phyloP scores from a whole-genome alignment of 2,329 filamentous ascomycete genomes.

The Fusarium anguioides region DNA sequence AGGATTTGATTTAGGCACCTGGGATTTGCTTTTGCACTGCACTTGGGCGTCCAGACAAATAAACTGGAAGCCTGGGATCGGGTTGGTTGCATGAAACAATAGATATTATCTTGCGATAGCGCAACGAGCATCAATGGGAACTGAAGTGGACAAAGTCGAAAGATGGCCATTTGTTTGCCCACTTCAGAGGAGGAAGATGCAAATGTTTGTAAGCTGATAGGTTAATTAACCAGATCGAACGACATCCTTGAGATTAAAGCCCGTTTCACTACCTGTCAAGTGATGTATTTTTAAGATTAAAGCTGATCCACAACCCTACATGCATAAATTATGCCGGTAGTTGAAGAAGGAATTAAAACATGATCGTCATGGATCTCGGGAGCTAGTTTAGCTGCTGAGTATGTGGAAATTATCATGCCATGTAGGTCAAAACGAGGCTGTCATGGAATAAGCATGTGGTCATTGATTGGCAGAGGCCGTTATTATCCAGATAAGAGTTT shows the following conservation, averaged over 20 bases:
- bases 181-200: conserved; percentile 28
- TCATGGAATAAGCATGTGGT: background rate
- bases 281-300: conserved; percentile 14
- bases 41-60: conserved; percentile 22
- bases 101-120: conserved; percentile 34
- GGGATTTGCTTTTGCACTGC: conserved; percentile 40
- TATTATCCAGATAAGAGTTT: too few relatives aligned
- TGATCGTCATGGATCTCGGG: conserved; percentile 17
- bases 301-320: background rate
- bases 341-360: background rate
- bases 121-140: conserved; percentile 9
- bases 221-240: conserved; percentile 35
- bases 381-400: conserved; percentile 22
- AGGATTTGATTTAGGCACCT: conserved; percentile 45
- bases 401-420: conserved; percentile 11
- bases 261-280: background rate
- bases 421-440: background rate
- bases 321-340: background rate
- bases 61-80: conserved; percentile 24
- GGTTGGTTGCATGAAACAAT: conserved; percentile 35
- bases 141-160: conserved; percentile 11
- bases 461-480: too few relatives aligned
- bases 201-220: conserved; percentile 37
- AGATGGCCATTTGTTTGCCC: conserved; percentile 12
- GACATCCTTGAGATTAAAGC: background rate